Evolutionary conservation across 2,329 filamentous ascomycete species (phyloP).

Genomic region (Exophiala lecanii-corni): DNA sequence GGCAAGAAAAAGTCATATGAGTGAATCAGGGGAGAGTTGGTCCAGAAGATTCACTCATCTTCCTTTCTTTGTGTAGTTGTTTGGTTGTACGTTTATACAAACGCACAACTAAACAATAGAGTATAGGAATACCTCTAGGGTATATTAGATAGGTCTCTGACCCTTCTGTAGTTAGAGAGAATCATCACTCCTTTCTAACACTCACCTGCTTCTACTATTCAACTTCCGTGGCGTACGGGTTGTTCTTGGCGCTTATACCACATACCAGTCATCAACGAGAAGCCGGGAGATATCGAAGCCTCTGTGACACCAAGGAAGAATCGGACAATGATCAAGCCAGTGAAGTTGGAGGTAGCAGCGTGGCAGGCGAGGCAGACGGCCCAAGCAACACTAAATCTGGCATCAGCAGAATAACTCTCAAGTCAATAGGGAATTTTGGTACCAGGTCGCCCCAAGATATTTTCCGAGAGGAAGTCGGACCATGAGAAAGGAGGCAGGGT

Average conservation of each 20-base stretch:
- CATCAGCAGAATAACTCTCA: conserved; percentile 26
- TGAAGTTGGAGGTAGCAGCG: conserved; percentile 37
- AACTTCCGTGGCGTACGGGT: conserved; percentile 29
- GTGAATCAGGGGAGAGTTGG: too few species aligned
- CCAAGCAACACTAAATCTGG: conserved; percentile 29
- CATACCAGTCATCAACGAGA: conserved; percentile 38
- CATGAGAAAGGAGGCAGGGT: conserved; percentile 36
- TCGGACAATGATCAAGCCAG: conserved; percentile 36
- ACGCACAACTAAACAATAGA: too few species aligned
- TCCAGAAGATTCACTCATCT: too few species aligned
- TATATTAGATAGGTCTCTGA: too few species aligned
- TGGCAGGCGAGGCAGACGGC: conserved; percentile 43
- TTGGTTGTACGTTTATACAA: too few species aligned
- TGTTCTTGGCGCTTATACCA: conserved; percentile 34
- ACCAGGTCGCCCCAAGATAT: conserved; percentile 29
- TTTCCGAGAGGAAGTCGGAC: conserved; percentile 36
- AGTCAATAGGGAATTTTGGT: conserved; percentile 32
- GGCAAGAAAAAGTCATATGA: too few species aligned
- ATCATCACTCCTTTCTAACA: too few species aligned
- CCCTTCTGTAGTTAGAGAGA: too few species aligned
- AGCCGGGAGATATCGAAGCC: conserved; percentile 33
- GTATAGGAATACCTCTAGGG: too few species aligned
- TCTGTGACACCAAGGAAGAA: conserved; percentile 43
- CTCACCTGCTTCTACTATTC: background rate
- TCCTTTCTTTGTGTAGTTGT: too few species aligned